These are phyloP conservation scores for Boletus subparvulus DNA, from an alignment of 768 basidiomycete genomes.

Conservation along the genomic window DNA sequence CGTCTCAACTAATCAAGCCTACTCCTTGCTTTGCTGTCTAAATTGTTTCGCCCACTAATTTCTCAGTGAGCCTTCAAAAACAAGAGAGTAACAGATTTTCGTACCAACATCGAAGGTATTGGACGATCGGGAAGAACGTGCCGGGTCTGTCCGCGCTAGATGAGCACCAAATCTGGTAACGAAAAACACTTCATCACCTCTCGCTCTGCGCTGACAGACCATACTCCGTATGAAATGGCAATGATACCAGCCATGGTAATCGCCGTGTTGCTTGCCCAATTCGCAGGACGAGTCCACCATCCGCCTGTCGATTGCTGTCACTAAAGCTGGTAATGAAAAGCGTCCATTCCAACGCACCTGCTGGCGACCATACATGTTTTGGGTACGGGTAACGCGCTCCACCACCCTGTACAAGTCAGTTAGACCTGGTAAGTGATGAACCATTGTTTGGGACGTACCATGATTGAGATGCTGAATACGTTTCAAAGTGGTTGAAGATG, in stretches of 20 bases:
- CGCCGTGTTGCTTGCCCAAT: conserved; percentile 86
- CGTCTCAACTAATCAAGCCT: conserved; percentile 5
- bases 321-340: not conserved
- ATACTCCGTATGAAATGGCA: conserved; percentile 63
- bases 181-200: conserved; percentile 52
- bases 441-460: conserved; percentile 7
- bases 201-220: conserved; percentile 70
- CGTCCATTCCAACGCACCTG: conserved; percentile 49
- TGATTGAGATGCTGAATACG: not conserved
- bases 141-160: conserved; percentile 46
- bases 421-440: not conserved
- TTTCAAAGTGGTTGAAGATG: not conserved
- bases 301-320: conserved; percentile 56
- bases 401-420: conserved; percentile 56
- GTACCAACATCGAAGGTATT: conserved; percentile 79
- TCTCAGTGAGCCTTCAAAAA: conserved; percentile 1
- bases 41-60: conserved; percentile 54
- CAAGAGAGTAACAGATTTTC: conserved; percentile 23
- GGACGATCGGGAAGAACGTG: conserved; percentile 58
- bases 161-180: conserved; percentile 5
- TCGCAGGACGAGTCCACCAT: conserved; percentile 91
- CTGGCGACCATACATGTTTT: conserved; percentile 92
- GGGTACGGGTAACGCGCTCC: conserved; percentile 89
- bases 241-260: conserved; percentile 70
- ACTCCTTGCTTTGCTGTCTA: conserved; percentile 29